These are phyloP conservation scores for Trametes hirsuta DNA, from an alignment of 1,284 basidiomycete species.

Conservation along the genomic window DNA sequence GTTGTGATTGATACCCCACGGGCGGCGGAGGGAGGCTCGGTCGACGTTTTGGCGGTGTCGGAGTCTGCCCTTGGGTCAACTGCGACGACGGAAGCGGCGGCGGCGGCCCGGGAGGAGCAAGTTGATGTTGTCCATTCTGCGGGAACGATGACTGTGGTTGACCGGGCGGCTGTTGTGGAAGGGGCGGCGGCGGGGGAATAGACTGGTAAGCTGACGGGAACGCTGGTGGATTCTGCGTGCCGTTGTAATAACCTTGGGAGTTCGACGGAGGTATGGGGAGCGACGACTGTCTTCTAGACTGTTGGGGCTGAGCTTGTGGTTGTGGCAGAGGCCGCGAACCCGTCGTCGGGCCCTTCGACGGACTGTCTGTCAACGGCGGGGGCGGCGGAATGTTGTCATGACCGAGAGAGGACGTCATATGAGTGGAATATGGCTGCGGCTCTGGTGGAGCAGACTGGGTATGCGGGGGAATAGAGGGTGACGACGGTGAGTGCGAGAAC, in stretches of 20 bases:
- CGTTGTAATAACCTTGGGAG: conserved; percentile 24
- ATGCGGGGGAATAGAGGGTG: conserved; percentile 9
- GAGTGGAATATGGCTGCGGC: conserved; percentile 18
- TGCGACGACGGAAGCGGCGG: conserved; percentile 42
- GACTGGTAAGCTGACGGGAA: conserved; percentile 24
- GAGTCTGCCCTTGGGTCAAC: conserved; percentile 28
- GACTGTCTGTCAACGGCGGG: conserved; percentile 37
- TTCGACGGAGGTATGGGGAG: conserved; percentile 26
- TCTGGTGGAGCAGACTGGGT: conserved; percentile 24
- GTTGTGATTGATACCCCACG: conserved; percentile 29
- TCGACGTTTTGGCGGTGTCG: conserved; percentile 27
- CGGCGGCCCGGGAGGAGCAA: conserved; percentile 40
- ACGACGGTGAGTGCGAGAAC: conserved; percentile 8
- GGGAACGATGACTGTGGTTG: conserved; percentile 25
- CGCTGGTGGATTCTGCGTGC: conserved; percentile 13
- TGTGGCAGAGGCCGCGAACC: conserved; percentile 63
- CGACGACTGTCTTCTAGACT: conserved; percentile 25
- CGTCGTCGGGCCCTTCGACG: conserved; percentile 36
- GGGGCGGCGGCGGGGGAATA: conserved; percentile 43
- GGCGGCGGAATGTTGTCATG: conserved; percentile 40
- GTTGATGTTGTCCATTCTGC: conserved; percentile 23
- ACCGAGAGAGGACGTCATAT: conserved; percentile 29
- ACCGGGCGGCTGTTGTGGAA: conserved; percentile 23
- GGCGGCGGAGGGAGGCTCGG: conserved; percentile 46
- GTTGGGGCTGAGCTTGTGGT: conserved; percentile 22